These are phyloP conservation scores for Debaryomyces udenii DNA, from an alignment of 1,139 yeast species.

Conservation along the genomic window DNA sequence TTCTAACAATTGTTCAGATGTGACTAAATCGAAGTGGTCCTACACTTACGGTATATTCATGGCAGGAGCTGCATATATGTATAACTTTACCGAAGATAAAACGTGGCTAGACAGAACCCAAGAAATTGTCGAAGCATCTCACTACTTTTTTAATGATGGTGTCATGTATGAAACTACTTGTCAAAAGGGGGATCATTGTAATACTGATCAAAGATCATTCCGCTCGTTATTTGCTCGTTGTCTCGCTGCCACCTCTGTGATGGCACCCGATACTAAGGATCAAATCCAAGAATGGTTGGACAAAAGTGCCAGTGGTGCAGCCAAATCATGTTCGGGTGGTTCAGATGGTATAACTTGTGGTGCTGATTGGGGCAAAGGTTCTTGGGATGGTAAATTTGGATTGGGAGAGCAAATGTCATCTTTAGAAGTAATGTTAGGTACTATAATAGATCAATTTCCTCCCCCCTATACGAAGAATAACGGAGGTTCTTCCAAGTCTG, in stretches of 20 bases:
- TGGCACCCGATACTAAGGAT: constrained; percentile 55
- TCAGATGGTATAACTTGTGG: constrained; percentile 80
- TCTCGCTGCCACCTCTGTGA: constrained; percentile 58
- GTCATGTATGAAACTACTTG: constrained; percentile 74
- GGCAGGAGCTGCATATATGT: constrained; percentile 73
- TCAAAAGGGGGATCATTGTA: constrained; percentile 52
- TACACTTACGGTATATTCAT: constrained; percentile 78
- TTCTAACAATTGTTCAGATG: constrained; percentile 55
- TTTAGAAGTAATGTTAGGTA: constrained; percentile 59
- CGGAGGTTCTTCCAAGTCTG: constrained; percentile 51
- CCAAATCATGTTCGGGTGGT: constrained; percentile 74
- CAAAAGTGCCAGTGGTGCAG: constrained; percentile 66
- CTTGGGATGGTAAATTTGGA: constrained; percentile 71
- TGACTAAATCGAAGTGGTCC: constrained; percentile 66
- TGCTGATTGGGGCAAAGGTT: constrained; percentile 55
- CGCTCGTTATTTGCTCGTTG: constrained; percentile 72
- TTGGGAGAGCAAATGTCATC: constrained; percentile 82
- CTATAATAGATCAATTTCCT: constrained; percentile 29
- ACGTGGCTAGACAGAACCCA: constrained; percentile 60
- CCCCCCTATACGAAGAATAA: constrained; percentile 41
- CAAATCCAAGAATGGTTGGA: constrained; percentile 48
- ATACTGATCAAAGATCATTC: constrained; percentile 77
- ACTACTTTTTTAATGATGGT: constrained; percentile 46
- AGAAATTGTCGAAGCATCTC: constrained; percentile 49
- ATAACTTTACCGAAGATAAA: constrained; percentile 60